These are phyloP conservation scores for Suillus decipiens DNA, from an alignment of 768 basidiomycete species.

Conservation along the genomic window DNA sequence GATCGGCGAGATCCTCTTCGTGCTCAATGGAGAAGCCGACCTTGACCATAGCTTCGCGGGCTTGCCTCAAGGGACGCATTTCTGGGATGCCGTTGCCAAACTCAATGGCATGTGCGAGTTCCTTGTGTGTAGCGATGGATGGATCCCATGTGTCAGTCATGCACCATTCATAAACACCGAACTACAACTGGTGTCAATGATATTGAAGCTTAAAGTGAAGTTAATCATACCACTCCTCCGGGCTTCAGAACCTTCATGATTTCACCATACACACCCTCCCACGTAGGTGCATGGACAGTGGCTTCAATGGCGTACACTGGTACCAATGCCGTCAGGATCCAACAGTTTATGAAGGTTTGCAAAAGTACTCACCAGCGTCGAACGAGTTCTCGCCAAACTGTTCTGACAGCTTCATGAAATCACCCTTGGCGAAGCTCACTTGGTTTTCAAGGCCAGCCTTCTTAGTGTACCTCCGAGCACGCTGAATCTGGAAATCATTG, in stretches of 20 bases:
- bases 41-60: slow-evolving; percentile 70
- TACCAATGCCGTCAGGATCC: too few species aligned
- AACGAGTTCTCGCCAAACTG: slow-evolving; percentile 88
- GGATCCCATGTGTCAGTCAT: slow-evolving; percentile 94
- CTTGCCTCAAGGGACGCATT: slow-evolving; percentile 74
- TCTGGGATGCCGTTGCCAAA: slow-evolving; percentile 93
- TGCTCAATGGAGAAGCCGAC: slow-evolving; percentile 86
- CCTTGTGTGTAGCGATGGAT: slow-evolving; percentile 78
- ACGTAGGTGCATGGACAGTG: slow-evolving; percentile 89
- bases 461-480: slow-evolving; percentile 78
- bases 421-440: slow-evolving; percentile 81
- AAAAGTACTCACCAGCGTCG: slow-evolving; percentile 72
- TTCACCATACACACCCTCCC: slow-evolving; percentile 90
- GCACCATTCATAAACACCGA: slow-evolving; percentile 95
- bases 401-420: slow-evolving; percentile 91
- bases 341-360: too few species aligned
- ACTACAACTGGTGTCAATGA: too few species aligned
- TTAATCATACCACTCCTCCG: slow-evolving; percentile 82
- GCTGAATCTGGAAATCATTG: slow-evolving; percentile 87
- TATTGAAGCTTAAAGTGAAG: too few species aligned
- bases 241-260: slow-evolving; percentile 92
- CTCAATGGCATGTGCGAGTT: slow-evolving; percentile 85
- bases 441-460: slow-evolving; percentile 68
- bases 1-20: slow-evolving; percentile 89
- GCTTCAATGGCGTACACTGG: slow-evolving; percentile 97